Base-by-base conservation (phyloP, 495 filamentous ascomycete species). In the Pyrenopolyporus hunteri region DNA sequence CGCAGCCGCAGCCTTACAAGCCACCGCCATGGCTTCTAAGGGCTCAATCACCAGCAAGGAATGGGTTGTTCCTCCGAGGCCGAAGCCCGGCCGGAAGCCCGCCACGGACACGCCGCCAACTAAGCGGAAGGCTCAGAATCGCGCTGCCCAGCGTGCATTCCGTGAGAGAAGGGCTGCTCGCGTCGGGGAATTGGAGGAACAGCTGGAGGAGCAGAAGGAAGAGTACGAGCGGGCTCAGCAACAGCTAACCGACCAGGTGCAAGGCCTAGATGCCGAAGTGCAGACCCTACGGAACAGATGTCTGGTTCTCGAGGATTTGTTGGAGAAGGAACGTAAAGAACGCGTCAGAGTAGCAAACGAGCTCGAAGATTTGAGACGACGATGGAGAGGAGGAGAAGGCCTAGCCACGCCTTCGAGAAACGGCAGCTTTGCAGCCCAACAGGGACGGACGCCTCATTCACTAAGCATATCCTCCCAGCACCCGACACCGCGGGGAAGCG, bases 81-180 rank as follows among this genome's bases (percentile, higher is more conserved):
- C 91, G 20, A 94, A 94, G 79, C 93, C 93, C n/a, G 93, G 92
- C 29, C 84, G 93, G 46, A 96, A 96, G 73, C 93, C 93, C 7
- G 91, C 92, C 16, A 93, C 89, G 10, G 92, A 97, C 67, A 92
- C 90, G 3, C 92, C 92, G 9, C 91, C 91, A 1, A 96, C 91
- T 31, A 94, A 96, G 71, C 86, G 93, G 53, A 95, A 96, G 74
- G 90, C 89, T 0, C 93, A 97, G 70, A 97, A 97, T 72, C 82
- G 93, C 33, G 90, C 89, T n/a, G 92, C 93, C 10, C 93, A 97
- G 75, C 80, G 92, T 56, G 90, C 90, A 2, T 96, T 96, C 69
- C 82, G 93, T n/a, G 93, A 97, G 72, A 78, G 92, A 28, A 79
- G 91, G 55, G 91, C 91, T 1, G 89, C 90, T 9, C 87, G 88